Base-by-base conservation (phyloP, 2,329 filamentous ascomycete genomes). In the Aspergillus udagawae region DNA sequence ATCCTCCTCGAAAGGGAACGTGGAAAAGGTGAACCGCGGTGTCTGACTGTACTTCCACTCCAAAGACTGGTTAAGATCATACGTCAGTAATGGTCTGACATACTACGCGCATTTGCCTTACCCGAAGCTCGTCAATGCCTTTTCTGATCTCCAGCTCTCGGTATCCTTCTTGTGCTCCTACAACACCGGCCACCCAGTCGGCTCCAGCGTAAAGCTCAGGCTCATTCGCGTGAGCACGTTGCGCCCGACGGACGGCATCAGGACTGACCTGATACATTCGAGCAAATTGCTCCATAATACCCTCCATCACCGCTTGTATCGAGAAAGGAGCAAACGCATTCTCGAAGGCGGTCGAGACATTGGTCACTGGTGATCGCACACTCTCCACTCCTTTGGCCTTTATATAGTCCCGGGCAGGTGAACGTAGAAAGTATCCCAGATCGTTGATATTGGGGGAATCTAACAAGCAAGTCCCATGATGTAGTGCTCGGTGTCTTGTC, bases 401-500 rank as follows among this genome's bases (percentile, higher is more conserved):
- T 67, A 97, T 87, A 69, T 85, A 92, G 0, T 82, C 80, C 64
- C 86, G 87, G 0, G 89, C 90, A 0, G 92, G 91, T n/a, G 91
- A 92, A 23, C 84, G 82, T 62, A 99, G 74, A 67, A 93, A 85
- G 2, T 81, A 75, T 1, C 86, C 85, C 28, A 97, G 89, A 44
- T 80, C 75, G 29, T 77, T 72, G 45, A 97, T 78, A 69, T 96
- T 90, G 1, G 88, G 88, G 54, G 90, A 92, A 35, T 82, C 80
- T 2, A 97, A 79, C 47, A 99, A 80, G 67, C 92, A 94, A 0
- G 94, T 99, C 7, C 92, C 94, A 74, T 99, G 94, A 74, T 99
- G 94, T 57, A 99, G 80, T 7, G 92, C 88, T 48, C 93, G 83
- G 51, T 85, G 78, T 25, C 90, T 82, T 0, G 90, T 97, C 54